Evolutionary conservation across 1,139 yeast genomes (phyloP).

Genomic region (Yamadazyma trypodendri): DNA sequence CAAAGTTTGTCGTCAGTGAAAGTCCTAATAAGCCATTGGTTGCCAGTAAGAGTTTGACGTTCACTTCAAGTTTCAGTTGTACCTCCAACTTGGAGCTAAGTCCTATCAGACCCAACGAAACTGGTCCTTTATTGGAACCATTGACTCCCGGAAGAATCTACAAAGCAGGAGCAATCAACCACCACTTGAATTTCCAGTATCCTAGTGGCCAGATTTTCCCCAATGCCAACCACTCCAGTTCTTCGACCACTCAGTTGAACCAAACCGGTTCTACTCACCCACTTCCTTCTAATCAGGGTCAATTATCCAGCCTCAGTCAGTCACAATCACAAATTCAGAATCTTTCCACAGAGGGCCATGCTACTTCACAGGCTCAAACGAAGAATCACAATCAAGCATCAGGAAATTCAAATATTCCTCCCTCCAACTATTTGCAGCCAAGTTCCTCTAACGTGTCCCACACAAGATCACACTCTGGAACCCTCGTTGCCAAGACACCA

Average conservation of each 20-base stretch:
- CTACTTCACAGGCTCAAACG: background rate
- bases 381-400: too few species aligned
- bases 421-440: constrained; percentile 2
- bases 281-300: constrained; percentile 2
- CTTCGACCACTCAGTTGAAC: background rate
- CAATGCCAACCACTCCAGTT: background rate
- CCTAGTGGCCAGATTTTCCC: constrained; percentile 1
- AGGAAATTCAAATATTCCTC: background rate
- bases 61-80: constrained; percentile 64
- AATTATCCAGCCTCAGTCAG: background rate
- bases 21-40: constrained; percentile 42
- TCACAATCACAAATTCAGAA: background rate
- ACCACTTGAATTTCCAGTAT: constrained; percentile 13
- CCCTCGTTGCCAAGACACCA: constrained; percentile 17
- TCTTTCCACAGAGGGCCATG: background rate
- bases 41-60: constrained; percentile 46
- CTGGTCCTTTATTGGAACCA: constrained; percentile 66
- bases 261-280: background rate
- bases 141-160: constrained; percentile 43
- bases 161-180: constrained; percentile 17
- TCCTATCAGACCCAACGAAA: constrained; percentile 54
- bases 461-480: constrained; percentile 7
- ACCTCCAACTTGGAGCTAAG: constrained; percentile 62
- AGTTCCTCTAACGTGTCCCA: constrained; percentile 5
- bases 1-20: constrained; percentile 29